Base-by-base conservation (phyloP, 2,329 filamentous ascomycete genomes). In the Rutstroemia sp. region DNA sequence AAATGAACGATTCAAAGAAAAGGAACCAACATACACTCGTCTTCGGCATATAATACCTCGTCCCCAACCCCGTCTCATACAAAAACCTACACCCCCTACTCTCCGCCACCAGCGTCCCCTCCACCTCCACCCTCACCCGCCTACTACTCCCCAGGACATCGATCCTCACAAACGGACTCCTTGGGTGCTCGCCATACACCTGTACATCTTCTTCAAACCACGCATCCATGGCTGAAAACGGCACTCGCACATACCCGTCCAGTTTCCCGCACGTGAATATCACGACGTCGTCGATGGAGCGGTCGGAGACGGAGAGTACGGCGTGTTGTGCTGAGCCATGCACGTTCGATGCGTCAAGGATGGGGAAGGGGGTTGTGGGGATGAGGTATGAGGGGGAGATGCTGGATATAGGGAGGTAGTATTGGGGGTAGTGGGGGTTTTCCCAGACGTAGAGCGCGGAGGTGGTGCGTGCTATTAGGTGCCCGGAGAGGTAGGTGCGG, bases 141-240 rank as follows among this genome's bases (percentile, higher is more conserved):
- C 83, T 78, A 1, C 73, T 71, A 0, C 81, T 85, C 1, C 72
- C 71, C 3, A 86, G 68, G 23, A 83, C 77, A 58, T 86, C 83
- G 58, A 87, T 72, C 12, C 84, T 77, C 60, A 83, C 84, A 70
- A 79, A 85, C 0, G 84, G 84, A 54, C 87, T 83, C 59, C 85
- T 85, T 0, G 83, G 83, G 57, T 87, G 84, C 5, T 80, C 74
- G 7, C 38, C 38, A 63, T 76, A 77, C 50, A 86, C 78, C 1
- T 75, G 78, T 0, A 71, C 70, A 50, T 83, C 80, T 67, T 86
- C 82, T 65, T 85, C 82, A 61, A 76, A 76, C 75, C 76, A 78
- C 49, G 73, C 67, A 49, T 76, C 74, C 44, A 73, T 70, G 16
- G 68, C 67, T 2, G 67, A 67, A 48, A 75, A 75, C 37, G 74